Evolutionary conservation across 371 early-diverging fungal genomes (phyloP).

Genomic region (Umbelopsis sp.): DNA sequence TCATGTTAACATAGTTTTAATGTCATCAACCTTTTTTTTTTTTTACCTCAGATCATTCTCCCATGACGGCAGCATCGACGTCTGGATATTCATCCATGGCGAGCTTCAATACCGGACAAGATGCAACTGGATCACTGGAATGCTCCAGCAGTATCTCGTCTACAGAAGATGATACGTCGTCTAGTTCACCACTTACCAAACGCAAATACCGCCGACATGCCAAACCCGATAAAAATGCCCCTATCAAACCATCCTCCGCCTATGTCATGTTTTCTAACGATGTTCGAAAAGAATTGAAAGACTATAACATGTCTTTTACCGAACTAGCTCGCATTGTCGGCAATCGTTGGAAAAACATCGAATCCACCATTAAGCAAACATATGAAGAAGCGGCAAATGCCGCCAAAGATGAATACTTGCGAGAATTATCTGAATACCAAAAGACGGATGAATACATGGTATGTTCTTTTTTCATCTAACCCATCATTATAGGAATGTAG

Average conservation of each 20-base stretch:
- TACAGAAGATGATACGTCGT: conserved; percentile 28
- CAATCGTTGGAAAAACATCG: conserved; percentile 50
- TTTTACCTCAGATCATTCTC: neutral
- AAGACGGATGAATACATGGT: conserved; percentile 44
- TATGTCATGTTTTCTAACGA: conserved; percentile 60
- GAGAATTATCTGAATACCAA: conserved; percentile 37
- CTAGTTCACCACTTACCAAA: conserved; percentile 27
- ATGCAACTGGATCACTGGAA: neutral
- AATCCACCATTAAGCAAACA: conserved; percentile 29
- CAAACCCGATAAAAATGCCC: conserved; percentile 56
- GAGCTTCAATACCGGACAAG: neutral
- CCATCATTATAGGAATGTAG: no score
- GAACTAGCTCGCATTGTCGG: conserved; percentile 57
- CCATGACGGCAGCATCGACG: neutral
- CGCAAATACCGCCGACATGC: conserved; percentile 58
- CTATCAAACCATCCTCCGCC: conserved; percentile 58
- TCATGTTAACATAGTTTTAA: neutral
- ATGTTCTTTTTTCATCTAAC: neutral
- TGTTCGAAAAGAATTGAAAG: conserved; percentile 42
- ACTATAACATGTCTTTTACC: conserved; percentile 46
- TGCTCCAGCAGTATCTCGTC: conserved; percentile 24
- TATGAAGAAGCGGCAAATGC: conserved; percentile 45
- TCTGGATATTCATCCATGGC: conserved; percentile 8
- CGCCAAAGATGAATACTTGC: conserved; percentile 46
- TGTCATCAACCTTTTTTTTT: neutral